Evolutionary conservation across 371 early-diverging fungal species (phyloP).

Genomic region (Mortierella sp.): DNA sequence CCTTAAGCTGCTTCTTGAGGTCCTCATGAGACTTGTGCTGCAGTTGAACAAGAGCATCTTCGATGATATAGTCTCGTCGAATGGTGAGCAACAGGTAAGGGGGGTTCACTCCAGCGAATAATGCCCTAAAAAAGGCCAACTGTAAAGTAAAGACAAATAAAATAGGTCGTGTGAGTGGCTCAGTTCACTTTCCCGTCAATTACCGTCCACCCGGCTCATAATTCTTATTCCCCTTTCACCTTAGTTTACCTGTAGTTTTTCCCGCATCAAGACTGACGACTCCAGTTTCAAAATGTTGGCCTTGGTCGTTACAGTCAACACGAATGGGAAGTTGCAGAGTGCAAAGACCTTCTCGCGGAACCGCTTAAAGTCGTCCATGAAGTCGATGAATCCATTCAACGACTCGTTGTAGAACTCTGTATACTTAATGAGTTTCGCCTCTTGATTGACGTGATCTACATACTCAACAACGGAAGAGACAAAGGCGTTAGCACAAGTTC

Average conservation of each 20-base stretch:
- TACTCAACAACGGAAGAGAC: background rate
- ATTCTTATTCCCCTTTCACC: background rate
- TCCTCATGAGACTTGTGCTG: constrained; percentile 82
- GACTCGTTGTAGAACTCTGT: constrained; percentile 76
- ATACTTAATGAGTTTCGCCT: constrained; percentile 57
- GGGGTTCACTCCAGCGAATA: constrained; percentile 89
- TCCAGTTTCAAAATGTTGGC: constrained; percentile 79
- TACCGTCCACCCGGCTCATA: background rate
- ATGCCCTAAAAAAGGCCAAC: constrained; percentile 86
- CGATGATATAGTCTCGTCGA: constrained; percentile 86
- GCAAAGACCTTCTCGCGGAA: constrained; percentile 75
- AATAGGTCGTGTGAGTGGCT: background rate
- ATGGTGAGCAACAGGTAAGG: constrained; percentile 90
- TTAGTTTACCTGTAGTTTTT: constrained; percentile 49
- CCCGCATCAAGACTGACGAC: constrained; percentile 75
- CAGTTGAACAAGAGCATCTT: constrained; percentile 88
- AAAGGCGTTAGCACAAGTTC: background rate
- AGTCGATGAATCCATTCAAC: constrained; percentile 73
- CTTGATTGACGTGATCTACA: constrained; percentile 52
- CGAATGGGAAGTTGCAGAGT: constrained; percentile 77
- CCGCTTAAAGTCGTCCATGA: constrained; percentile 79
- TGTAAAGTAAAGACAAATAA: constrained; percentile 1
- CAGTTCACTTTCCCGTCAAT: background rate
- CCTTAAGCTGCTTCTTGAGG: constrained; percentile 89
- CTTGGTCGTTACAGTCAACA: constrained; percentile 75